Base-by-base conservation (phyloP, 768 basidiomycete genomes). In the Hygrophorus pudorinus region DNA sequence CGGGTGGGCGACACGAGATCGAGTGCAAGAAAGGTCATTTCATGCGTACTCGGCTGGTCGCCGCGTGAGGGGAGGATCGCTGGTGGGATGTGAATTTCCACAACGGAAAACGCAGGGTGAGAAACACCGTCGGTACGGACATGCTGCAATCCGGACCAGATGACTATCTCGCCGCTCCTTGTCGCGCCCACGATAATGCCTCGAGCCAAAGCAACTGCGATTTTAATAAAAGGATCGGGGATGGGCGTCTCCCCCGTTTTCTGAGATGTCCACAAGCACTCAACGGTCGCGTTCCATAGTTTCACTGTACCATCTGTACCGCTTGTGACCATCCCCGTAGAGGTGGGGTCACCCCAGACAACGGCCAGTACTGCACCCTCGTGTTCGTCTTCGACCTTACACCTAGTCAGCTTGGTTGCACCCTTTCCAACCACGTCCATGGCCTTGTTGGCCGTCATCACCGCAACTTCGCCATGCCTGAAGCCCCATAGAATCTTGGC, bases 401-500 rank as follows among this genome's bases (percentile, higher is more conserved):
- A 82, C 45, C 70, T 62, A 16, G 68, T 58, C 34, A 78, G 60
- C 29, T 64, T 70, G 17, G 71, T 69, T 9, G 63, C 61, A 12
- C 43, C 27, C 18, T 13, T 18, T 3, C 44, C 43, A 2, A 69
- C 65, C 10, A 59, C 55, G 39, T 83, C 80, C 72, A 85, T 80
- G 14, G 73, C 75, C 29, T 70, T 72, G 17, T 63, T 64, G 0
- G 76, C 76, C 4, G 67, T 66, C 36, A 79, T 76, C 24, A 85
- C 65, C 0, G 78, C 71, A 6, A 91, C 71, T 43, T 79, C 76
- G 21, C 87, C 88, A 39, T 71, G 75, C 18, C 68, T 64, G 52
- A 76, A 81, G 3, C 86, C 88, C 88, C 87, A 90, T 5, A 76
- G 62, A 10, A 85, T 67, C 44, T 75, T 77, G 8, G 75, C 85